These are phyloP conservation scores for Trichophyton benhamiae DNA, from an alignment of 2,329 filamentous ascomycete species.

Conservation along the genomic window DNA sequence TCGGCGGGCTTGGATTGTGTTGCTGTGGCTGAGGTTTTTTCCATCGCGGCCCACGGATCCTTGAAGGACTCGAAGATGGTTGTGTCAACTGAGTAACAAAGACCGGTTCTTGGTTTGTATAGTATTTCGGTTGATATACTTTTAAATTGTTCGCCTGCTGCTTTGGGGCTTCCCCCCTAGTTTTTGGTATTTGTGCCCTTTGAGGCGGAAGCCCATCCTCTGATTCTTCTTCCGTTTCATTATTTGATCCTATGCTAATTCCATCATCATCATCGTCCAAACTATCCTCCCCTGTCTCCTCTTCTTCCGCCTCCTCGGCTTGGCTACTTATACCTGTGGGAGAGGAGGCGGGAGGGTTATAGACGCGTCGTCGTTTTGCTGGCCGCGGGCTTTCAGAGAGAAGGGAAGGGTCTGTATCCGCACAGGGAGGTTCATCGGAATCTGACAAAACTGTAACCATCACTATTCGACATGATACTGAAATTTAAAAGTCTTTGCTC, in stretches of 20 bases:
- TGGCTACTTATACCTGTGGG: background rate
- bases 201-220: background rate
- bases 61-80: constrained; percentile 39
- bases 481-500: background rate
- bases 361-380: constrained; percentile 26
- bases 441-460: background rate
- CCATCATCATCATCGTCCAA: background rate
- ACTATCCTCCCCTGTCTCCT: background rate
- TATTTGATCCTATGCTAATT: background rate
- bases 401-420: background rate
- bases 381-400: constrained; percentile 18
- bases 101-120: constrained; percentile 30
- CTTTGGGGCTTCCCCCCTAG: background rate
- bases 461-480: background rate
- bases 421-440: background rate
- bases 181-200: background rate
- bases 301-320: background rate
- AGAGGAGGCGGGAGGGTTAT: constrained; percentile 1
- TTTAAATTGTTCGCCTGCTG: constrained; percentile 5
- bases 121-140: constrained; percentile 32
- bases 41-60: constrained; percentile 41
- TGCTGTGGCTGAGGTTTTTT: constrained; percentile 28
- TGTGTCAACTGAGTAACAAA: constrained; percentile 39
- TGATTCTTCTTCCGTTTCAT: background rate
- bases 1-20: background rate